Evolutionary conservation across 163 green algal species (phyloP).

Genomic region (Scenedesmus sp.): DNA sequence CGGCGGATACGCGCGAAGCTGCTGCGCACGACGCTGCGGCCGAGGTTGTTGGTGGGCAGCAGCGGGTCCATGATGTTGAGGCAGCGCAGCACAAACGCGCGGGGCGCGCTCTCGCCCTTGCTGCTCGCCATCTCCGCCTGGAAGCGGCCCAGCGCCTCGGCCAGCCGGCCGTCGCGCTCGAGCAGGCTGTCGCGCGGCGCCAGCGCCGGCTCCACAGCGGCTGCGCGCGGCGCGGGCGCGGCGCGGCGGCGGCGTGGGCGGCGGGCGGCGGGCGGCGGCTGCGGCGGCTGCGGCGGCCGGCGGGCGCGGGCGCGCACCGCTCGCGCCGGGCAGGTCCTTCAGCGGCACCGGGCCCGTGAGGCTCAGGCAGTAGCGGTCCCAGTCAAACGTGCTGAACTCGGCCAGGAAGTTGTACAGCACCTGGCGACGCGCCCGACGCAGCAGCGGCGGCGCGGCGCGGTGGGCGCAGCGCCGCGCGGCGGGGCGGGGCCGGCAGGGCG

Average conservation of each 20-base stretch:
- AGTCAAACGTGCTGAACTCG: constrained; percentile 91
- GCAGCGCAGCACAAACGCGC: constrained; percentile 71
- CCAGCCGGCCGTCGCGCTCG: constrained; percentile 21
- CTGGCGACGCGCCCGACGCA: too few relatives aligned
- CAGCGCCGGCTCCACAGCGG: constrained; percentile 12
- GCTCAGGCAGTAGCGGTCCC: constrained; percentile 86
- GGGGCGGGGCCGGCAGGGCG: too few relatives aligned
- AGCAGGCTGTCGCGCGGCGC: constrained; percentile 37
- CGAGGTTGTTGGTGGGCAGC: constrained; percentile 96
- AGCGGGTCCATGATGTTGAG: constrained; percentile 97
- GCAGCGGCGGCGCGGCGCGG: too few relatives aligned
- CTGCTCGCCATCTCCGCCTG: constrained; percentile 36
- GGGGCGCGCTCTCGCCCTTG: constrained; percentile 5
- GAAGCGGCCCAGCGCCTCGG: constrained; percentile 28
- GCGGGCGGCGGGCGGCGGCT: neutral
- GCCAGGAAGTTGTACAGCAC: constrained; percentile 91
- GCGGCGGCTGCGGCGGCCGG: too few relatives aligned
- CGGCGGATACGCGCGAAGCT: constrained; percentile 77
- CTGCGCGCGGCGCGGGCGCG: neutral
- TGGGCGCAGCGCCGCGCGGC: too few relatives aligned
- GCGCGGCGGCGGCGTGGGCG: neutral
- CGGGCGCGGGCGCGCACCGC: neutral
- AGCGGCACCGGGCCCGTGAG: constrained; percentile 86
- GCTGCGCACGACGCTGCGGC: constrained; percentile 82
- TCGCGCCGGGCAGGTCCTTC: constrained; percentile 9